Evolutionary conservation across 1,139 yeast genomes (phyloP).

Genomic region (Yamadazyma sp.): DNA sequence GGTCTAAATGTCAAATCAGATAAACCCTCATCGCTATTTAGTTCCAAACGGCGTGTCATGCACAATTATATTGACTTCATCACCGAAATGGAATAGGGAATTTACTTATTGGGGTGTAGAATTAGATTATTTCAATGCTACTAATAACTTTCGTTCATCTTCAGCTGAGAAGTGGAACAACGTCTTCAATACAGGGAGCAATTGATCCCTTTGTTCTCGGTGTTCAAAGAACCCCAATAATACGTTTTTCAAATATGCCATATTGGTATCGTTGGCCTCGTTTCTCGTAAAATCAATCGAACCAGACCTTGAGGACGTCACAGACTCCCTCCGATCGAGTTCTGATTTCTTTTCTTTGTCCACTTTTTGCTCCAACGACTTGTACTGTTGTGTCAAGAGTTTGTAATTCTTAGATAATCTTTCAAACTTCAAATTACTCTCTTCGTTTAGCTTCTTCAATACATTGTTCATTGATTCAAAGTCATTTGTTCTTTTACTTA

Average conservation of each 20-base stretch:
- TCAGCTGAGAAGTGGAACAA: slow-evolving; percentile 64
- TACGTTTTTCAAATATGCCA: slow-evolving; percentile 85
- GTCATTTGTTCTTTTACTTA: slow-evolving; percentile 54
- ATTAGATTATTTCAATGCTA: slow-evolving; percentile 49
- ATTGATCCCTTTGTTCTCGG: slow-evolving; percentile 81
- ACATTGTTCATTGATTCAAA: slow-evolving; percentile 56
- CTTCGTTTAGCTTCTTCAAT: slow-evolving; percentile 67
- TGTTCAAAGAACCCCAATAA: slow-evolving; percentile 86
- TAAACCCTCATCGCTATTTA: slow-evolving; percentile 5
- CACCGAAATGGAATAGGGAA: too few relatives aligned
- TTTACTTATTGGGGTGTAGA: too few relatives aligned
- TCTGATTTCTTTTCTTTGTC: slow-evolving; percentile 3
- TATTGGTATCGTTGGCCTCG: slow-evolving; percentile 29
- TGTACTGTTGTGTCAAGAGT: slow-evolving; percentile 57
- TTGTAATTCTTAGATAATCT: slow-evolving; percentile 68
- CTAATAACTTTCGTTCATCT: slow-evolving; percentile 70
- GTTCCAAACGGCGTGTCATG: too few relatives aligned
- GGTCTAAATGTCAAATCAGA: not conserved
- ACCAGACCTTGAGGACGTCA: slow-evolving; percentile 3
- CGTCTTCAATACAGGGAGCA: slow-evolving; percentile 82
- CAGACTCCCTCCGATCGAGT: not conserved
- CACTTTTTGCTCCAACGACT: slow-evolving; percentile 24
- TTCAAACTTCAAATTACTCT: slow-evolving; percentile 62
- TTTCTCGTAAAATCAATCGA: slow-evolving; percentile 3
- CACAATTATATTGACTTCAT: too few relatives aligned